Evolutionary conservation across 1,139 yeast species (phyloP), one percentile per base, ranked within the genome.

Genomic region (Yamadazyma siamensis): DNA sequence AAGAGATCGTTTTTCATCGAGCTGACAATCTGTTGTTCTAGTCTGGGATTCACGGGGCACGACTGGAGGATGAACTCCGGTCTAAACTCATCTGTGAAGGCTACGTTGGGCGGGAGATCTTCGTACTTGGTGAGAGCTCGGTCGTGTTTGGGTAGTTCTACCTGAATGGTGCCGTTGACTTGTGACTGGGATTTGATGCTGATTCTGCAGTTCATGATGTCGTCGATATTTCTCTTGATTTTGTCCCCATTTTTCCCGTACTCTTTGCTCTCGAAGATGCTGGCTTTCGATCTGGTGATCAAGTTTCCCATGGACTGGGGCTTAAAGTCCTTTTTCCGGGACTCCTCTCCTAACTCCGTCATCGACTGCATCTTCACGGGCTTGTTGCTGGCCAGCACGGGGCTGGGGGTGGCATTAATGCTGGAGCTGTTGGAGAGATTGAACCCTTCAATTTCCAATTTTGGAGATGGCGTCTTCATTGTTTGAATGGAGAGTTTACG

Each of bases 1-100:
- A 63, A 49, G 33, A 77, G 49, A 45, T 77, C 84, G 36, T 65
- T 64, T 43, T 72, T 77, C 83, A 78, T 77, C 10, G 79, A 59
- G 21, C 56, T 55, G 21, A 68, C 51, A 5, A 78, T 65, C 32
- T 65, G 73, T n/a, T 63, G 56, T 39, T 77, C 83, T 8, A 77
- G 52, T 36, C 75, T 75, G 6, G 72, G 65, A 23, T 65, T 60
- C 10, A 67, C 49, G 3, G 77, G 73, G 44, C 78, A 72, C 17
- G 76, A 62, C 53, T 70, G 73, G 13, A 73, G 42, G 4, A 59
- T 53, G 42, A 68, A 75, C 41, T 74, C 80, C 0, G 79, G 75
- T 30, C 77, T 52, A 42, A 61, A 75, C 37, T 71, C 75, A 23
- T 73, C 76, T 4, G 67, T 53, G 40, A 67, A 75, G 5, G 79